Conservation (phyloP, 257 asterid genomes). For the Nicotiana attenuata region DNA sequence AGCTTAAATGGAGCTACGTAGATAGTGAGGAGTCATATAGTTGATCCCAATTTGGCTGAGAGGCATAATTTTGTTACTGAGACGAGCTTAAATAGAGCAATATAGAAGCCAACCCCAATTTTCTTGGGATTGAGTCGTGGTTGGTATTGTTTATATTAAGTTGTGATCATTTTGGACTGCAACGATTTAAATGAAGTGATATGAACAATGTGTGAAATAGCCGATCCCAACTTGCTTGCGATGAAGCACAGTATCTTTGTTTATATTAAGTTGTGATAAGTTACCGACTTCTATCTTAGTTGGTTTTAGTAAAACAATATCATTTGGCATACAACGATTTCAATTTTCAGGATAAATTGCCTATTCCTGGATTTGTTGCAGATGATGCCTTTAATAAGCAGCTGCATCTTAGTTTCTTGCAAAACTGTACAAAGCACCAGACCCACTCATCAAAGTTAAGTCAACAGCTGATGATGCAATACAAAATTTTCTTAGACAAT, state of each 20-base stretch:
- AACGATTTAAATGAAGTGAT: neutral
- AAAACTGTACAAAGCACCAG: neutral
- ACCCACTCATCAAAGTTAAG: neutral
- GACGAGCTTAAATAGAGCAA: no score
- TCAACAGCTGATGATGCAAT: slow-evolving; percentile 5
- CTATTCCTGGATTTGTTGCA: neutral
- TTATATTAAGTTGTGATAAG: neutral
- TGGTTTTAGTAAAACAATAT: neutral
- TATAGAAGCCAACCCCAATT: no score
- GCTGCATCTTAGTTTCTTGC: slow-evolving; percentile 1
- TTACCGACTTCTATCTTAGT: neutral
- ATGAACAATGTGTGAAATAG: neutral
- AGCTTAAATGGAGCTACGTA: neutral
- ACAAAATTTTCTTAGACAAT: neutral
- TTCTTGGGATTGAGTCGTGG: neutral
- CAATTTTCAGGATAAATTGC: neutral
- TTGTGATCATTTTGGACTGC: neutral
- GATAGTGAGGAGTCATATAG: neutral
- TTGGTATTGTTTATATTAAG: neutral
- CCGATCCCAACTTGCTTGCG: neutral
- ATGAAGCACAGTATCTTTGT: neutral
- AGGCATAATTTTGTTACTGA: no score
- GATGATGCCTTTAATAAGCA: neutral
- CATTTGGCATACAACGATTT: neutral
- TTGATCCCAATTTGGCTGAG: neutral